Conservation (phyloP, 2,329 filamentous ascomycete species). For the Penicillium vulpinum region DNA sequence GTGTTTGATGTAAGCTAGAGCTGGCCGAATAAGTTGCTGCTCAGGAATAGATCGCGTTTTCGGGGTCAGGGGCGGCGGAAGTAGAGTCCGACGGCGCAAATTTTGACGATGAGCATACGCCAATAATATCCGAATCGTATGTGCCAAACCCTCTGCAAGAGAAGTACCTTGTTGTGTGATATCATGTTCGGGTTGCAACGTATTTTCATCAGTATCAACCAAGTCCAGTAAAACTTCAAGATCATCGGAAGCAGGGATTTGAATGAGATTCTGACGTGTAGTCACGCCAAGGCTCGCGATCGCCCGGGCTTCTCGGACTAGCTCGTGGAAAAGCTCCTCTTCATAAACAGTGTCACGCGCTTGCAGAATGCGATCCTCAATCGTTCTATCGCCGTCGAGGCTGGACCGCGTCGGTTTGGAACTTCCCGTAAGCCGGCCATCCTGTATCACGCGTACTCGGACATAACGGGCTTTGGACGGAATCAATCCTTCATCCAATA, state of each 20-base stretch:
- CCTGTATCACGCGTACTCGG: constrained; percentile 64
- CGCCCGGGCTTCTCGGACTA: constrained; percentile 75
- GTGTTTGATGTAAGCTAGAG: constrained; percentile 58
- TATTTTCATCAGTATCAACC: constrained; percentile 55
- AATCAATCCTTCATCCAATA: constrained; percentile 64
- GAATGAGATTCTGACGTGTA: constrained; percentile 59
- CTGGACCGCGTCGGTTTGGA: constrained; percentile 36
- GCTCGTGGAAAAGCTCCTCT: constrained; percentile 84
- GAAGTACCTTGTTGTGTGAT: constrained; percentile 28
- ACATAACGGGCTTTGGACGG: constrained; percentile 59
- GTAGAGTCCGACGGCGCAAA: constrained; percentile 63
- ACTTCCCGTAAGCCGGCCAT: constrained; percentile 59
- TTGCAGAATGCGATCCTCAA: constrained; percentile 40
- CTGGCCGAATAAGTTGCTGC: constrained; percentile 60
- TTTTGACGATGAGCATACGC: constrained; percentile 76
- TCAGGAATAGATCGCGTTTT: constrained; percentile 52
- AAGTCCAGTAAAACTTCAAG: constrained; percentile 68
- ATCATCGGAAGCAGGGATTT: constrained; percentile 54
- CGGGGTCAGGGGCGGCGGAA: constrained; percentile 58
- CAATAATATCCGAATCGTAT: constrained; percentile 73
- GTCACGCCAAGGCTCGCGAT: constrained; percentile 71
- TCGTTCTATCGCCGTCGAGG: constrained; percentile 25
- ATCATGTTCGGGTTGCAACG: constrained; percentile 28
- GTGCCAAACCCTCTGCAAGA: constrained; percentile 65
- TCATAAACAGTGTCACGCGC: constrained; percentile 56